These are phyloP conservation scores for Pyrenochaeta sp. DNA, from an alignment of 2,329 filamentous ascomycete species.

Conservation along the genomic window DNA sequence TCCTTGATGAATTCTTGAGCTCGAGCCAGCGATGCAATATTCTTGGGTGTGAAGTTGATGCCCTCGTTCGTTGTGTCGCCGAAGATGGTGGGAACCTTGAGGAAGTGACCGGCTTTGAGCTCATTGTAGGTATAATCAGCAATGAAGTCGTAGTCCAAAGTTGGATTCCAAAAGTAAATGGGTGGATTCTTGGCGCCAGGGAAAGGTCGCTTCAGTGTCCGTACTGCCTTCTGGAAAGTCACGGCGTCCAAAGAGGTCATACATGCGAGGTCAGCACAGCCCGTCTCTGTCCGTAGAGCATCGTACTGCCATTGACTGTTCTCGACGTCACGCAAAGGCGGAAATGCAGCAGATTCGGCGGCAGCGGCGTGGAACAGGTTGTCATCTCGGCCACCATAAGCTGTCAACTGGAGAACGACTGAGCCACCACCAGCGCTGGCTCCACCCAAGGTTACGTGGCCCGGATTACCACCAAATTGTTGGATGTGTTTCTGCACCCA, in stretches of 20 bases:
- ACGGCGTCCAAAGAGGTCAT: conserved; percentile 48
- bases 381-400: conserved; percentile 47
- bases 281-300: conserved; percentile 42
- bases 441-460: conserved; percentile 50
- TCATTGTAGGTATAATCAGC: conserved; percentile 51
- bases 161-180: conserved; percentile 54
- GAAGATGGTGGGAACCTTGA: conserved; percentile 54
- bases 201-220: conserved; percentile 47
- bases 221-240: conserved; percentile 49
- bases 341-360: conserved; percentile 49
- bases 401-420: conserved; percentile 48
- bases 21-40: conserved; percentile 39
- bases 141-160: conserved; percentile 54
- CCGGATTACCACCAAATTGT: conserved; percentile 51
- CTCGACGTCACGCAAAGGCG: conserved; percentile 47
- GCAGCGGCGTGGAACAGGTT: conserved; percentile 47
- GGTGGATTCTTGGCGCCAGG: conserved; percentile 46
- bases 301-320: conserved; percentile 56
- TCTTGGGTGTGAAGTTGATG: conserved; percentile 50
- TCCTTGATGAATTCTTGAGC: conserved; percentile 50
- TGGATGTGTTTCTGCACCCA: conserved; percentile 50
- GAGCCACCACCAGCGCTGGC: conserved; percentile 52
- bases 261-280: conserved; percentile 51
- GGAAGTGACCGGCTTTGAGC: conserved; percentile 47
- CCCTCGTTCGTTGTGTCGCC: conserved; percentile 58